Evolutionary conservation across 805 yeast species (phyloP), one percentile per base, ranked within the genome.

Genomic region (Komagataella phaffii): DNA sequence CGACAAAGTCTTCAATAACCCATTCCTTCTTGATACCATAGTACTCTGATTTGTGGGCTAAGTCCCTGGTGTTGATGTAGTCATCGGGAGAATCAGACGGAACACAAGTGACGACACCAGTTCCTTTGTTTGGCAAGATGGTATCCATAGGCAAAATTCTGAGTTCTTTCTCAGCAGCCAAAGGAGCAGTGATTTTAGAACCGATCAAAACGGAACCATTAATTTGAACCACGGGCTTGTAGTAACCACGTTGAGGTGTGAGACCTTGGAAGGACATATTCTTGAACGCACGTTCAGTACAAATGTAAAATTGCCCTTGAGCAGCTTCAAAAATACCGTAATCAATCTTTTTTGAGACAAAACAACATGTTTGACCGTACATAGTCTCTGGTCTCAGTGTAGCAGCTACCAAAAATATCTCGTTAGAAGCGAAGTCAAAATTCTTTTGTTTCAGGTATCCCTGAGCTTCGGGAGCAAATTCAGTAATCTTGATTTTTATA

Each of bases 11-110:
- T 53, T 77, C 73, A 49, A 76, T 69, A 46, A 87, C 93, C 99
- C 98, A 93, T 55, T 83, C 89, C 60, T 81, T 76, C 55, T 90
- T 76, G 62, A 91, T 86, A 51, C 81, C 79, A 67, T 91, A 90
- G 68, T 81, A 91, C 61, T 88, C 97, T 36, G 97, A 85, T 72
- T 91, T 91, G 74, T 88, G 81, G 60, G 77, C 76, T 60, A 93
- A 77, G 59, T 93, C 99, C 61, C 74, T 75, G 49, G 85, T 78
- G 54, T 96, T 93, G 69, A 91, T 82, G 64, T 62, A 93, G 73
- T 93, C 99, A 73, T 93, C 99, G 55, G 99, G 98, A 53, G 98
- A 90, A 69, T 90, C 96, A n/a, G 96, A 84, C 56, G 98, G 99
- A 56, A 90, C 98, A 74, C 96, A 93, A 5, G 98, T 91, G 53